Percentiles rank a stretch among this genome's conserved stretches.
phyloP scores from a whole-genome alignment of 2,329 filamentous ascomycete genomes.

The Orbilia oligospora region DNA sequence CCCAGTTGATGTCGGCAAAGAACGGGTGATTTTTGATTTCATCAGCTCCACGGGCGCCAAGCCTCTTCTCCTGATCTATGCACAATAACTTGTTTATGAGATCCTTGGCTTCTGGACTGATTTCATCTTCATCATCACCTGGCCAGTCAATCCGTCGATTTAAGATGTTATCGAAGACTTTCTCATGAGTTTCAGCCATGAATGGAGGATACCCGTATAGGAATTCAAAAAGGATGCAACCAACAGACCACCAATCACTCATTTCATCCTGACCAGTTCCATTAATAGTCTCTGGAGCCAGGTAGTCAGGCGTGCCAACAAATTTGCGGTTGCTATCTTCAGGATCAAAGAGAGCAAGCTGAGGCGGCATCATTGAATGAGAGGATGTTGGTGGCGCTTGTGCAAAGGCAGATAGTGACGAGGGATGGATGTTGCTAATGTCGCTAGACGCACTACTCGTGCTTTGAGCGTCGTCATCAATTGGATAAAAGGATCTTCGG shows the following conservation, averaged over 20 bases:
- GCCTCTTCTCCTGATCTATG: conserved; percentile 82
- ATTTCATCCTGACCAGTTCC: conserved; percentile 96
- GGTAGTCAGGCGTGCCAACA: conserved; percentile 95
- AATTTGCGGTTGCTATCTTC: conserved; percentile 93
- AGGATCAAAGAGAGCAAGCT: conserved; percentile 93
- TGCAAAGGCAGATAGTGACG: conserved; percentile 60
- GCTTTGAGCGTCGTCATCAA: conserved; percentile 80
- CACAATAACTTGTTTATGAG: conserved; percentile 93
- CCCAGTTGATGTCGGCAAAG: conserved; percentile 91
- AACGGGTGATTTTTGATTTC: conserved; percentile 92
- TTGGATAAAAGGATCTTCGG: conserved; percentile 73
- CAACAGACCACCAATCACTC: conserved; percentile 99
- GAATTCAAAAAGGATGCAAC: conserved; percentile 97
- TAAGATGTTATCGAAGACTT: conserved; percentile 97
- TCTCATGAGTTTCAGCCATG: conserved; percentile 87
- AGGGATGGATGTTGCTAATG: conserved; percentile 63
- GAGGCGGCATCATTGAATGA: conserved; percentile 83
- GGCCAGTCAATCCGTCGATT: conserved; percentile 93
- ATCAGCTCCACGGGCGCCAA: conserved; percentile 92
- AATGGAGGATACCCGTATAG: conserved; percentile 94
- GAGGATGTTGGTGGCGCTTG: conserved; percentile 66
- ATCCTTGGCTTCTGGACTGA: conserved; percentile 91
- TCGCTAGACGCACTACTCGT: conserved; percentile 83
- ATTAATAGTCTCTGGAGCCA: conserved; percentile 96
- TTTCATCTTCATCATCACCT: conserved; percentile 77